phyloP scores from a whole-genome alignment of 345 rosid genomes.

The Salix dunnii region DNA sequence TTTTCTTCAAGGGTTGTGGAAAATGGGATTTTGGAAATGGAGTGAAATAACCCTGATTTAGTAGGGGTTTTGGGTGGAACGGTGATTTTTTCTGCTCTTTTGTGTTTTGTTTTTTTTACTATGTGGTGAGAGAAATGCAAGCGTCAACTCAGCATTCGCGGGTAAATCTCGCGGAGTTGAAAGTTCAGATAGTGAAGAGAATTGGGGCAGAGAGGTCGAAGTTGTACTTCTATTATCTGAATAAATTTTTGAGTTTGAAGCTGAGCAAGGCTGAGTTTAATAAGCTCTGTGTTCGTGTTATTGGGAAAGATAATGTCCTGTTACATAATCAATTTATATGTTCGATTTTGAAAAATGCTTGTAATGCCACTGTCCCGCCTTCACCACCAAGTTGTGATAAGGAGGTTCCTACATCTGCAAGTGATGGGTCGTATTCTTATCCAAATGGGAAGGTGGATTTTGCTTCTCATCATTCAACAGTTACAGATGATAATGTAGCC shows the following conservation, averaged over 20 bases:
- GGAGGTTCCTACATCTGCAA: conserved; percentile 13
- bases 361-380: conserved; percentile 31
- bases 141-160: conserved; percentile 16
- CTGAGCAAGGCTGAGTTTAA: conserved; percentile 36
- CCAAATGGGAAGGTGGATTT: conserved; percentile 33
- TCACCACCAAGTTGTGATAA: conserved; percentile 9
- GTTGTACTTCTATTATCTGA: conserved; percentile 33
- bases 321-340: conserved; percentile 43
- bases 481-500: conserved; percentile 10
- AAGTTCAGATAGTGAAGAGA: conserved; percentile 34
- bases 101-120: conserved; percentile 6
- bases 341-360: conserved; percentile 43
- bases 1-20: not conserved
- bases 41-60: conserved; percentile 13
- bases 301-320: conserved; percentile 40
- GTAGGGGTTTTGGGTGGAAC: not conserved
- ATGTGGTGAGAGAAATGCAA: conserved; percentile 26
- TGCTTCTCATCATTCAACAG: conserved; percentile 11
- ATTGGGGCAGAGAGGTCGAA: conserved; percentile 37
- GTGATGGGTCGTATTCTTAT: conserved; percentile 8
- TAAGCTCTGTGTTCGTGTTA: conserved; percentile 28
- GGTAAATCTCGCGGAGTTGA: conserved; percentile 30
- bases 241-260: conserved; percentile 35
- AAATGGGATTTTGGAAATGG: conserved; percentile 14
- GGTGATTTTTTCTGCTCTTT: not conserved